Evolutionary conservation across 345 rosid genomes (phyloP), one percentile per base, ranked within the genome.

Genomic region (Eucalyptus microcorys): DNA sequence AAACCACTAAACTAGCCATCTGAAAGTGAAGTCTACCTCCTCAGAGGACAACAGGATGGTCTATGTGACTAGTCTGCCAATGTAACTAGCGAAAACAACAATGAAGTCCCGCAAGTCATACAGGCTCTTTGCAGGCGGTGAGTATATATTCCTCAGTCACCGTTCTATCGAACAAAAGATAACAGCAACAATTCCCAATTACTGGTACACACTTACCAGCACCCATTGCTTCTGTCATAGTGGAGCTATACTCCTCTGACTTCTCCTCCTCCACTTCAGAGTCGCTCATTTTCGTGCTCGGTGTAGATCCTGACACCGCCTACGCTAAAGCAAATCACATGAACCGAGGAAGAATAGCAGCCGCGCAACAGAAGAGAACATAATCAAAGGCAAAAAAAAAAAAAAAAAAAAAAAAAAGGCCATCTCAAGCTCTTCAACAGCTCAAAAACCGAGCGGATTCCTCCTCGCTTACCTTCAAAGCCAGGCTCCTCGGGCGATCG

Each of bases 141-240:
- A 17, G 80, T 68, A 14, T 15, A 32, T 68, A 68, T 32, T 68
- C 42, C 80, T 37, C 6, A 68, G 37, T 68, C 5, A 3, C 43
- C 43, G 0, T 34, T 34, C 80, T 16, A 34, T 17, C 1, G 6
- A 34, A 16, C 22, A 68, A 34, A 34, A 68, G 0, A 15, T 8
- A 14, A 8, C 15, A 32, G 0, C 0, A 14, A 64, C 0, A 66
- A 0, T 66, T 66, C 3, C 40, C 19, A 66, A n/a, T 66, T n/a
- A 66, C 76, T 1, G 40, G 37, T 4, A n/a, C 45, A 19, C 90
- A 91, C 94, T 87, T 90, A 97, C 99, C 99, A 87, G 98, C 98
- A 91, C 99, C 99, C 99, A 97, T 97, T 49, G 98, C 98, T 91
- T 95, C 95, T n/a, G 99, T 97, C 99, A 97, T 97, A 92, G 94